Evolutionary conservation across 768 basidiomycete species (phyloP).

Genomic region (Auricularia heimuer): DNA sequence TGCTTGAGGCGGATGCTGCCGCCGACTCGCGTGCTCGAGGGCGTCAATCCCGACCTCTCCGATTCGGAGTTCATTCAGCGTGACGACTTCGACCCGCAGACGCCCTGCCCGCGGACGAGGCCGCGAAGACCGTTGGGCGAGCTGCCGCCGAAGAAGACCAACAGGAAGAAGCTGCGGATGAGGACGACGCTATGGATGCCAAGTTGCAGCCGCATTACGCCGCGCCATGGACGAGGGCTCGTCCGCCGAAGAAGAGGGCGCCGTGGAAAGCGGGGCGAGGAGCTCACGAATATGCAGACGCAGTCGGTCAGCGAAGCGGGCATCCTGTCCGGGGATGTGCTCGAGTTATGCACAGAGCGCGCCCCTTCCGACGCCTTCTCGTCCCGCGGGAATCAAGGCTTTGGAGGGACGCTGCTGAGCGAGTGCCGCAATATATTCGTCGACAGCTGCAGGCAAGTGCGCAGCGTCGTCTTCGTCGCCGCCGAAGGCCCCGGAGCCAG

Average conservation of each 20-base stretch:
- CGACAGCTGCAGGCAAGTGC: neutral
- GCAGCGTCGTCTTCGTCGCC: neutral
- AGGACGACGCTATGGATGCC: slow-evolving; percentile 76
- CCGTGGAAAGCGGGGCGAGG: slow-evolving; percentile 62
- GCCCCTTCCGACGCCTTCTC: neutral
- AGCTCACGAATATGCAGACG: neutral
- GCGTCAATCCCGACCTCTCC: slow-evolving; percentile 83
- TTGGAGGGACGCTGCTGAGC: neutral
- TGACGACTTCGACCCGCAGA: slow-evolving; percentile 48
- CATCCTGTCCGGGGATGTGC: neutral
- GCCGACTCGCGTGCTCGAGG: slow-evolving; percentile 70
- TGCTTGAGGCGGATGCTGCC: slow-evolving; percentile 72
- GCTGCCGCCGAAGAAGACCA: slow-evolving; percentile 51
- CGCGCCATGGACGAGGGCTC: slow-evolving; percentile 53
- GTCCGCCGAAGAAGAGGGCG: slow-evolving; percentile 47
- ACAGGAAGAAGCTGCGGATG: slow-evolving; percentile 37
- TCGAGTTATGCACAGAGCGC: neutral
- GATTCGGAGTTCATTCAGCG: slow-evolving; percentile 80
- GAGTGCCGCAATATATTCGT: neutral
- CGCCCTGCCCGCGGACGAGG: slow-evolving; percentile 60
- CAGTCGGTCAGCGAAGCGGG: neutral
- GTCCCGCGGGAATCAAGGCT: neutral
- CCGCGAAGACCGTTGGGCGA: slow-evolving; percentile 42
- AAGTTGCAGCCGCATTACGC: slow-evolving; percentile 83
- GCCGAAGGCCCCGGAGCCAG: neutral